phyloP scores from a whole-genome alignment of 192 early-diverging fungal species.

The Rhizophagus sp. region DNA sequence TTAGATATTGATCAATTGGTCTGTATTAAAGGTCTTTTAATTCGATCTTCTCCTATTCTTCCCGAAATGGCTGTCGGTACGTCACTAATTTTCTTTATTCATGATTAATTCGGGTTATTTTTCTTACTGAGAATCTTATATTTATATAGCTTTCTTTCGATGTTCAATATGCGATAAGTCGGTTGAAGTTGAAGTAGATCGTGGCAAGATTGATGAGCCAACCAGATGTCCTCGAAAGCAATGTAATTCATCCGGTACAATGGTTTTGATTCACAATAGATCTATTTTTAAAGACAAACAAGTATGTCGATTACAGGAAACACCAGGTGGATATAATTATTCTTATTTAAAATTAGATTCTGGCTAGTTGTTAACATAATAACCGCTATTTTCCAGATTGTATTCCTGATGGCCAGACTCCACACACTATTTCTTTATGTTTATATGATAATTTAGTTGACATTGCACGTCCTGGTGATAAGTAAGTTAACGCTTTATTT shows the following conservation, averaged over 20 bases:
- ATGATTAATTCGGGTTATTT: not conserved
- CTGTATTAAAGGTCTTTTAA: constrained; percentile 91
- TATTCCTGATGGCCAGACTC: constrained; percentile 97
- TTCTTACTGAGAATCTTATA: not conserved
- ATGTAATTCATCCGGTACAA: constrained; percentile 79
- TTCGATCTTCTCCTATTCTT: constrained; percentile 87
- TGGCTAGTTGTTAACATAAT: not conserved
- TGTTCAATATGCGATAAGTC: constrained; percentile 90
- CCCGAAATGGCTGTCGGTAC: constrained; percentile 88
- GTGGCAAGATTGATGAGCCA: constrained; percentile 87
- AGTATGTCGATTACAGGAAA: constrained; percentile 92
- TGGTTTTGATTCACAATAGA: constrained; percentile 94
- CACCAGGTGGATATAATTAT: constrained; percentile 62
- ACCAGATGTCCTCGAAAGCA: constrained; percentile 74
- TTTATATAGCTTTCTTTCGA: constrained; percentile 78
- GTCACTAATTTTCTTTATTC: constrained; percentile 8
- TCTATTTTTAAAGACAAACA: constrained; percentile 93
- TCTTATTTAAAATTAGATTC: too few relatives aligned
- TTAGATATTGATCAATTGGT: constrained; percentile 96
- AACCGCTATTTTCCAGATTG: constrained; percentile 52
- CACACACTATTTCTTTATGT: constrained; percentile 91
- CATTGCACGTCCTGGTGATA: constrained; percentile 88
- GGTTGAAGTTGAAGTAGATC: constrained; percentile 75
- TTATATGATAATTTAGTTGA: constrained; percentile 96
- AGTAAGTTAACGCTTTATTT: constrained; percentile 39